Evolutionary conservation across 2,329 filamentous ascomycete genomes (phyloP).

Genomic region (Leptographium radiaticola): DNA sequence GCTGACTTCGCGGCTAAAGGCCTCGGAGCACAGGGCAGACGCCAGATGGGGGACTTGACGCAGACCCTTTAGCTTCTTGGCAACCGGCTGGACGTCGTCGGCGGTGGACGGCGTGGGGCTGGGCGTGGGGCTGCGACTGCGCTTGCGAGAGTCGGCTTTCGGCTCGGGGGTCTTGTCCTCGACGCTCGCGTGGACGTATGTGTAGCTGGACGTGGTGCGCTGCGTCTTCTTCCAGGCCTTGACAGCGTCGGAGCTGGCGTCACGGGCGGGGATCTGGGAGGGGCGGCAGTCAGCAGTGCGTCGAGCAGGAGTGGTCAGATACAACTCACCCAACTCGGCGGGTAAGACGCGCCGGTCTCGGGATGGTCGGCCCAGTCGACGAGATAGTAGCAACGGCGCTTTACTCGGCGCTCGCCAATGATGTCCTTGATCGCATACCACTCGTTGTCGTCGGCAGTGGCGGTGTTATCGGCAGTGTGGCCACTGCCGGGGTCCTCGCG

Average conservation of each 20-base stretch:
- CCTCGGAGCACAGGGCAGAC: background rate
- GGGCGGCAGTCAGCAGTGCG: background rate
- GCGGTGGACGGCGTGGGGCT: background rate
- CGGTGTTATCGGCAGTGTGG: background rate
- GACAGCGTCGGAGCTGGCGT: slow-evolving; percentile 17
- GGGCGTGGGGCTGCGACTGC: background rate
- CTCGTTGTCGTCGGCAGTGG: background rate
- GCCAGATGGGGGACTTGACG: background rate
- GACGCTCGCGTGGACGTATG: background rate
- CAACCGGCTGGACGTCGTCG: background rate
- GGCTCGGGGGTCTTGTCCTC: background rate
- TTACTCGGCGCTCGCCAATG: slow-evolving; percentile 20
- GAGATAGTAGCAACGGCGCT: slow-evolving; percentile 27
- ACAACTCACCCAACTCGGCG: slow-evolving; percentile 36
- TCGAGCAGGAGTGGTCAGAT: background rate
- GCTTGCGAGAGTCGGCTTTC: background rate
- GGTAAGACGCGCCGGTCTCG: slow-evolving; percentile 31
- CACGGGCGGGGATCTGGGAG: slow-evolving; percentile 10
- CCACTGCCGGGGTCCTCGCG: background rate
- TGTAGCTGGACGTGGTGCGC: background rate
- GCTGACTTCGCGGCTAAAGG: slow-evolving; percentile 3
- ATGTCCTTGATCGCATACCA: slow-evolving; percentile 23
- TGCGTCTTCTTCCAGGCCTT: slow-evolving; percentile 15
- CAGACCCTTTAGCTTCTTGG: background rate
- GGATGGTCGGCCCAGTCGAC: slow-evolving; percentile 44